A percentile compares a stretch with the other conserved stretches of the same genome.
Conservation (phyloP, 495 filamentous ascomycete genomes). For the Aspergillus bertholletiae region DNA sequence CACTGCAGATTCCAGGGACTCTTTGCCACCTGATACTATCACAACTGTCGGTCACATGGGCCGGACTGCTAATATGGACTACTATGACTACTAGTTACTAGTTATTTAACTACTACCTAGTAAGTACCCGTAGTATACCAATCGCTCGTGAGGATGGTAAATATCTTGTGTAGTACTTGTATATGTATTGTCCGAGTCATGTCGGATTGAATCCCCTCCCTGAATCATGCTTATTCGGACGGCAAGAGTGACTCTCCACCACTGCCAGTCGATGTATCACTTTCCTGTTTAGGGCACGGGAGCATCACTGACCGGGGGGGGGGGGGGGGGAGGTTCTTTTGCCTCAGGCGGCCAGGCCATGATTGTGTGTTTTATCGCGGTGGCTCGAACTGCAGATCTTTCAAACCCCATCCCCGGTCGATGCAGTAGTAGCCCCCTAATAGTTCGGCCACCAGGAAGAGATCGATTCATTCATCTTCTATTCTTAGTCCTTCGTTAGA, state of each 20-base stretch:
- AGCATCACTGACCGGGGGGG: background rate
- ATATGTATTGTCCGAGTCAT: too few species aligned
- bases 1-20: background rate
- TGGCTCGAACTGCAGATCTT: background rate
- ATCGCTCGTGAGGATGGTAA: too few species aligned
- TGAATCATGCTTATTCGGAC: too few species aligned
- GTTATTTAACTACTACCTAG: too few species aligned
- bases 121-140: too few species aligned
- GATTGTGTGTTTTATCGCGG: background rate
- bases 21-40: slow-evolving; percentile 15
- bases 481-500: background rate
- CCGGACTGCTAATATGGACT: background rate
- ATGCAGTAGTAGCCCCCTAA: too few species aligned
- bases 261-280: background rate
- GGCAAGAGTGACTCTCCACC: too few species aligned
- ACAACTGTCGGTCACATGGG: slow-evolving; percentile 14
- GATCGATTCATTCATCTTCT: background rate
- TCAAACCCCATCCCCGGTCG: background rate
- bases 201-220: too few species aligned
- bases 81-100: background rate
- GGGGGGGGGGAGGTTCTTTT: too few species aligned
- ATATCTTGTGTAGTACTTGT: background rate
- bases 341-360: too few species aligned
- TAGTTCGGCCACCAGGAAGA: too few species aligned
- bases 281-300: background rate